Percentiles rank a stretch among this genome's conserved stretches.
Evolutionary conservation across 345 rosid species (phyloP).

Genomic region (thale cress (Arabidopsis thaliana)): TAIR10.1 NC_003076.8:10381501-10382000

Average conservation of each 20-base stretch:
- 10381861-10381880: background rate
- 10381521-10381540: conserved; percentile 26
- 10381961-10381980: too few relatives aligned
- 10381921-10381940: too few relatives aligned
- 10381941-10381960: too few relatives aligned
- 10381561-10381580: background rate
- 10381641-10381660: conserved; percentile 78
- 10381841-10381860: conserved; percentile 2
- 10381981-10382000: too few relatives aligned
- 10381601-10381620: conserved; percentile 45
- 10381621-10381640: conserved; percentile 71
- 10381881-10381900: too few relatives aligned
- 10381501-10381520: background rate
- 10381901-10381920: too few relatives aligned
- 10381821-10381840: conserved; percentile 43
- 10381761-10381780: conserved; percentile 98
- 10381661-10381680: conserved; percentile 89
- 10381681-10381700: conserved; percentile 95
- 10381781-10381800: conserved; percentile 94
- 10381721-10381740: conserved; percentile 97
- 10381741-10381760: conserved; percentile 83
- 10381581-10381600: conserved; percentile 29
- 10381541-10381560: conserved; percentile 33
- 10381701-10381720: conserved; percentile 78
- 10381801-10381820: conserved; percentile 93